These are phyloP conservation scores for Nyctanthes arbortristis DNA, from an alignment of 257 asterid genomes.

Conservation along the genomic window DNA sequence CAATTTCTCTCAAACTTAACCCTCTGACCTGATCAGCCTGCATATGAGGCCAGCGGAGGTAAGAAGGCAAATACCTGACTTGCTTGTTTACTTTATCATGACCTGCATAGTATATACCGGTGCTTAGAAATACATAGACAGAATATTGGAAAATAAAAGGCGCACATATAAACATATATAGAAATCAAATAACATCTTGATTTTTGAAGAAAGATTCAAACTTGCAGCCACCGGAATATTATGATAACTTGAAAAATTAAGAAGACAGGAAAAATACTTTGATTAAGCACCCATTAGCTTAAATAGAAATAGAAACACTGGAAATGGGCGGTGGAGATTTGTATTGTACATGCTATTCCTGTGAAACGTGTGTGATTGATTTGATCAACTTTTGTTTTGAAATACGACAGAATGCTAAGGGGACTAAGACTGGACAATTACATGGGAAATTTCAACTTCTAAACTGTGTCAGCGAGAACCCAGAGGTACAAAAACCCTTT, in stretches of 20 bases:
- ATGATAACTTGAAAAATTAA: constrained; percentile 17
- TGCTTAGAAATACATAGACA: constrained; percentile 12
- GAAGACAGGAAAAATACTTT: neutral
- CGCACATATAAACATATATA: neutral
- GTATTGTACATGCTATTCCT: too few relatives aligned
- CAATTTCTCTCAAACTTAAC: constrained; percentile 89
- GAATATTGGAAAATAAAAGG: constrained; percentile 5
- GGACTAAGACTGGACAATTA: neutral
- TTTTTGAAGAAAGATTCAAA: constrained; percentile 4
- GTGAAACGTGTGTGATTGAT: too few relatives aligned
- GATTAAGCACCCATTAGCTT: too few relatives aligned
- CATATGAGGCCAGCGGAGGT: constrained; percentile 97
- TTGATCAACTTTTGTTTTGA: too few relatives aligned
- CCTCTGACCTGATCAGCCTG: constrained; percentile 94
- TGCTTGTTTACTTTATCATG: constrained; percentile 56
- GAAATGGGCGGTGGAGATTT: too few relatives aligned
- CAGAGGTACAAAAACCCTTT: neutral
- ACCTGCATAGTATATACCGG: constrained; percentile 53
- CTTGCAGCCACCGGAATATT: constrained; percentile 10
- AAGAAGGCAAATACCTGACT: constrained; percentile 51
- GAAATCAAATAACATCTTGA: neutral
- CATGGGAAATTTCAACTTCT: neutral
- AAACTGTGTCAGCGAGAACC: neutral
- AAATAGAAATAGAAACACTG: too few relatives aligned
- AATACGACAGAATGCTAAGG: too few relatives aligned